Evolutionary conservation across 805 yeast species (phyloP).

Genomic region (Suhomyces emberorum): DNA sequence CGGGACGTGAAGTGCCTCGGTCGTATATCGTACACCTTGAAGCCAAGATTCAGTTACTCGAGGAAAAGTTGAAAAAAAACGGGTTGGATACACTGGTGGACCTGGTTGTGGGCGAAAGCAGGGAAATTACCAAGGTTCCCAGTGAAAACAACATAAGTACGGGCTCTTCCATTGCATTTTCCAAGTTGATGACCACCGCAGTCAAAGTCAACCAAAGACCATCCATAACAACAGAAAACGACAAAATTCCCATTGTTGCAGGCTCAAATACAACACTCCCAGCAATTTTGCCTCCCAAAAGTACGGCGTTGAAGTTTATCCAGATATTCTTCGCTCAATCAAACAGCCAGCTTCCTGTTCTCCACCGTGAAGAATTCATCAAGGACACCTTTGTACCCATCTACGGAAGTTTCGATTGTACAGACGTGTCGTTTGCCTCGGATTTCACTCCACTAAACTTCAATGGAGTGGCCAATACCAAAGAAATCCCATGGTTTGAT

Average conservation of each 20-base stretch:
- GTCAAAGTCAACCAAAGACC: slow-evolving; percentile 47
- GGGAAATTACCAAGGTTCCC: not conserved
- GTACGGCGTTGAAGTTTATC: slow-evolving; percentile 63
- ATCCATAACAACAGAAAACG: slow-evolving; percentile 10
- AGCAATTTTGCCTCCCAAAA: slow-evolving; percentile 64
- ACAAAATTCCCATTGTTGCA: slow-evolving; percentile 8
- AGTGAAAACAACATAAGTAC: not conserved
- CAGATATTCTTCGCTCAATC: slow-evolving; percentile 71
- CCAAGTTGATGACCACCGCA: slow-evolving; percentile 74
- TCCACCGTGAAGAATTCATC: slow-evolving; percentile 78
- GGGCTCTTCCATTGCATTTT: slow-evolving; percentile 56
- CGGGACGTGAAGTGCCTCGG: slow-evolving; percentile 83
- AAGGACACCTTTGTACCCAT: slow-evolving; percentile 68
- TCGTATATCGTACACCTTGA: slow-evolving; percentile 74
- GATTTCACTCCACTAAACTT: slow-evolving; percentile 46
- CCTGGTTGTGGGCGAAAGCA: not conserved
- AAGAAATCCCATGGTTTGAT: slow-evolving; percentile 41
- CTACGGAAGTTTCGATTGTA: slow-evolving; percentile 62
- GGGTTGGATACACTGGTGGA: slow-evolving; percentile 16
- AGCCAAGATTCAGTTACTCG: slow-evolving; percentile 56
- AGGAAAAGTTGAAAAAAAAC: slow-evolving; percentile 42
- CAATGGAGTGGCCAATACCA: not conserved
- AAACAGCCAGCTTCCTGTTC: slow-evolving; percentile 77
- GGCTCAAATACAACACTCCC: slow-evolving; percentile 25
- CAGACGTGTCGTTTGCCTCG: slow-evolving; percentile 55